phyloP scores from a whole-genome alignment of 2,329 filamentous ascomycete species.

The Hymenoscyphus salicellus region DNA sequence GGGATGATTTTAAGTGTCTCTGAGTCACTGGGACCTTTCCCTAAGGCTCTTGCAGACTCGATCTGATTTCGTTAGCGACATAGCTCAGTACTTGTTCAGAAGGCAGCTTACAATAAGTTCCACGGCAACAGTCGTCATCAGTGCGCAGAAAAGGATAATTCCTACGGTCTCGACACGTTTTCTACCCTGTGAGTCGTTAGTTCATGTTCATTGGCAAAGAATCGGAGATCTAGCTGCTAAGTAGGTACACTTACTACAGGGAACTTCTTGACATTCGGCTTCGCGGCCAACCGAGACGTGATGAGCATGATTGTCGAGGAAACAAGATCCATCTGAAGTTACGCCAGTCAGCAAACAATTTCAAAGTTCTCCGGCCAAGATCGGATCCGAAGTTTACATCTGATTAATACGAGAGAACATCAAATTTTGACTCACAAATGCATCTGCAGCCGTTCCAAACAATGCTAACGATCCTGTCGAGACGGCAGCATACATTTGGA shows the following conservation, averaged over 20 bases:
- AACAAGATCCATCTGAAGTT: conserved; percentile 56
- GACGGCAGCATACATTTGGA: conserved; percentile 57
- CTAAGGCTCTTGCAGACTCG: conserved; percentile 54
- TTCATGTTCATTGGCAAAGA: neutral
- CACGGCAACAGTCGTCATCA: conserved; percentile 65
- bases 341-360: conserved; percentile 18
- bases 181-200: conserved; percentile 43
- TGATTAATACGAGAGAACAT: neutral
- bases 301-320: conserved; percentile 61
- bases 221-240: neutral
- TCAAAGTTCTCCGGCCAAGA: conserved; percentile 4
- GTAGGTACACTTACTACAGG: conserved; percentile 48
- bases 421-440: conserved; percentile 45
- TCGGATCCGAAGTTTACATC: neutral
- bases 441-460: conserved; percentile 63
- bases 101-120: conserved; percentile 52
- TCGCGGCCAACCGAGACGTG: conserved; percentile 55
- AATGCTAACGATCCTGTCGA: conserved; percentile 60
- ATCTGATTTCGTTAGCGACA: conserved; percentile 37
- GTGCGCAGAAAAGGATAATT: conserved; percentile 62
- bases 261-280: conserved; percentile 60
- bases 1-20: conserved; percentile 52
- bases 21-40: conserved; percentile 41
- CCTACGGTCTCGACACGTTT: conserved; percentile 62
- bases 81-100: conserved; percentile 19